Evolutionary conservation across 345 rosid species (phyloP).

Genomic region (Lagerstroemia speciosa): DNA sequence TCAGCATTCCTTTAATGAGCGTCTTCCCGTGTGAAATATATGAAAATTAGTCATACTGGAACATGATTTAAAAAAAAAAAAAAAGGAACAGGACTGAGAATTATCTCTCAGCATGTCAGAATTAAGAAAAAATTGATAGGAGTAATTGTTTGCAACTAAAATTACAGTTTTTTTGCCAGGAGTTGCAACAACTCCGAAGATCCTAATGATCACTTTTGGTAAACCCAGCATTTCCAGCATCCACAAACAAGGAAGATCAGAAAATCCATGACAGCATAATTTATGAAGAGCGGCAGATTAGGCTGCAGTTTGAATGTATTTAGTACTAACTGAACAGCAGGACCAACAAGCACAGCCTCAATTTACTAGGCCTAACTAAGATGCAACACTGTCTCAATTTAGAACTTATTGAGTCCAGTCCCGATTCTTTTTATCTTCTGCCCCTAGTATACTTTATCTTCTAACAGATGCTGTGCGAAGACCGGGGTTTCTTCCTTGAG

Average conservation of each 20-base stretch:
- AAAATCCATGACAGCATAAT: too few relatives aligned
- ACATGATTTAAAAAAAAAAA: constrained; percentile 2
- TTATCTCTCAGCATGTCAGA: not conserved
- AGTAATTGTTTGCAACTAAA: not conserved
- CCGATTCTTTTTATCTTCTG: not conserved
- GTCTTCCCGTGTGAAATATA: constrained; percentile 52
- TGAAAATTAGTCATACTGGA: too few relatives aligned
- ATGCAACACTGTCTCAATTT: too few relatives aligned
- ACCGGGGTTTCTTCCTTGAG: constrained; percentile 83
- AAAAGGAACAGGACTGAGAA: not conserved
- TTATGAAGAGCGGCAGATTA: too few relatives aligned
- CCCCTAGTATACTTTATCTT: not conserved
- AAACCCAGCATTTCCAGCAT: too few relatives aligned
- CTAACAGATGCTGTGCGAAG: constrained; percentile 86
- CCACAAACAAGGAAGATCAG: too few relatives aligned
- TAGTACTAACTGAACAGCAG: too few relatives aligned
- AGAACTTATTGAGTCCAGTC: too few relatives aligned
- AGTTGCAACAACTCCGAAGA: not conserved
- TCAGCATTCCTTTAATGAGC: constrained; percentile 87
- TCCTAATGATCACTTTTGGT: not conserved
- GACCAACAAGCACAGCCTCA: too few relatives aligned
- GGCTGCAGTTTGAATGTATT: too few relatives aligned
- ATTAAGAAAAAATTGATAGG: not conserved
- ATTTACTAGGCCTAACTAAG: too few relatives aligned
- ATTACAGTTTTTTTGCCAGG: not conserved